Base-by-base conservation (phyloP, 768 basidiomycete species). In the Russula griseocarnosa region DNA sequence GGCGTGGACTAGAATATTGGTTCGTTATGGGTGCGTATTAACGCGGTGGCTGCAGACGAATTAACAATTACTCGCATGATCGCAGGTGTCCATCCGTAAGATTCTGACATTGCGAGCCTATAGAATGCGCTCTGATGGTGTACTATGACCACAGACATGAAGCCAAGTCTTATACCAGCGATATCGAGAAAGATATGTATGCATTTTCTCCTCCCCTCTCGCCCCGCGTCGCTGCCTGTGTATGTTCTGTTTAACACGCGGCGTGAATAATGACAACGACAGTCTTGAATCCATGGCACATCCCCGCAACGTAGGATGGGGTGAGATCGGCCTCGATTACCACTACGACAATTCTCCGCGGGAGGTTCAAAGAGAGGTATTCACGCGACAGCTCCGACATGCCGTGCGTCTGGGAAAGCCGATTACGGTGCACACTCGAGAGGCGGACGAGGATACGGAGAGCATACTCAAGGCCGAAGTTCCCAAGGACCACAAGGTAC, bases 291-390 rank as follows among this genome's bases (percentile, higher is more conserved):
- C 90, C 2, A 89, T 92, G 83, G 51, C 77, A 0, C 91, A 93
- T 69, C 88, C 90, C 1, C 83, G 87, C 13, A 92, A 90, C 69
- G 90, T 94, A 8, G 90, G 90, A 3, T 89, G 88, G 86, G 92
- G 92, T 0, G 92, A 95, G 70, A 93, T 93, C 61, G 91, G 92
- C 0, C 80, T 92, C 14, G 92, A 94, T 66, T 92, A 90, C 69
- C 89, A 92, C 72, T 91, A 93, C 73, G 84, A 90, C 73, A 80
- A 84, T 66, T 89, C 90, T 0, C 88, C 90, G 0, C 83, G 86
- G 11, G 80, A 82, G 0, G 69, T 86, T 1, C 92, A 94, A 69
- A 84, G 80, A 59, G 75, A 75, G 0, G 83, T 92, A 13, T 86
- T 94, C 55, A 72, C 74, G 1, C 77, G 86, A 10, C 92, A 94